Evolutionary conservation across 805 yeast species (phyloP), one percentile per base, ranked within the genome.

Genomic region (Cyberlindnera xishuangbannaensis): DNA sequence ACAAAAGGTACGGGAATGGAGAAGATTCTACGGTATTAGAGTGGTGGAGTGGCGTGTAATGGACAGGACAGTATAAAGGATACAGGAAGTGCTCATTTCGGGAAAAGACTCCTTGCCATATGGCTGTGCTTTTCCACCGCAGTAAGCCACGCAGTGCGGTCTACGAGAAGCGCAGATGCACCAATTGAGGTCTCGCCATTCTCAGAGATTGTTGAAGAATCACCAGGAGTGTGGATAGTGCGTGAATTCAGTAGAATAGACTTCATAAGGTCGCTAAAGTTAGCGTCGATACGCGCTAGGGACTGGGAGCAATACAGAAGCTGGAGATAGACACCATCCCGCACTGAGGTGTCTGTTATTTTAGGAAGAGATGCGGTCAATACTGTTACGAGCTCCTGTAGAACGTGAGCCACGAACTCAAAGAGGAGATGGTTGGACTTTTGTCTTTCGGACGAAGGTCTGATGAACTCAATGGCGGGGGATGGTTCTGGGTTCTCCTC

Each of bases 271-370:
- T 65, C 56, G 59, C 83, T 80, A 53, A 84, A 83, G 46, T 82
- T 84, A 4, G 74, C 75, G 11, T 83, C 80, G 15, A 75, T 73
- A 41, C 87, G 65, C 1, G 82, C 78, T 33, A 90, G 64, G 23
- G 95, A 79, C 52, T 82, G 86, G n/a, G 95, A 81, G 44, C 95
- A 84, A 59, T 88, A 90, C 1, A 85, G 77, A 24, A 88, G 59
- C 58, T 90, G 98, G 21, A 90, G 60, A 43, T 88, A 72, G 15
- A 87, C 62, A 1, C 90, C 83, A 36, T 82, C 82, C 20, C 67
- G 67, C 31, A 61, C 65, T 8, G 71, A 55, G 11, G 52, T 55
- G 11, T 57, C 57, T 14, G 61, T 66, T 2, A 68, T 37, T n/a
- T 58, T 34, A 6, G 55, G 52, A n/a, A 54, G 53, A 21, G 55